phyloP scores from a whole-genome alignment of 441 rosid genomes.

The Macaranga tanarius region DNA sequence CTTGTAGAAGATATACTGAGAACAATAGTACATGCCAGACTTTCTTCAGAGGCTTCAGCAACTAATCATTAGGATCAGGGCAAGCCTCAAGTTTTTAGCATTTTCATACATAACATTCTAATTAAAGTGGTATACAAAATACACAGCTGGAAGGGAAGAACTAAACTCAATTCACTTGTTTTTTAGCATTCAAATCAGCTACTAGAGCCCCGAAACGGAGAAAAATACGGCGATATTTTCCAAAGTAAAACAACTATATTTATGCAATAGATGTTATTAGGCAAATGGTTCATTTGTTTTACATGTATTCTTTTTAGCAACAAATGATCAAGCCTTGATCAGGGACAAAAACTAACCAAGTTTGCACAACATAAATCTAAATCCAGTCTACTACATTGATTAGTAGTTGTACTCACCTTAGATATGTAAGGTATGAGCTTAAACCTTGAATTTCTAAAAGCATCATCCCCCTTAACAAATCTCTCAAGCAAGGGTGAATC shows the following conservation, averaged over 20 bases:
- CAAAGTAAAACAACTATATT: too few relatives aligned
- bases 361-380: slow-evolving; percentile 4
- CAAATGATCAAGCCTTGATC: not conserved
- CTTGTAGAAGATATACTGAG: not conserved
- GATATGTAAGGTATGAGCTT: slow-evolving; percentile 98
- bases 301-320: not conserved
- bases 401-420: slow-evolving; percentile 51
- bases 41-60: not conserved
- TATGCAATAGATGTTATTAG: too few relatives aligned
- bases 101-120: not conserved
- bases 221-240: not conserved
- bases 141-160: not conserved
- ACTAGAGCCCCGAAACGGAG: not conserved
- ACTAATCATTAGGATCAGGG: not conserved
- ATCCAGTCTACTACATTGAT: slow-evolving; percentile 7
- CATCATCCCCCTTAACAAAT: slow-evolving; percentile 82
- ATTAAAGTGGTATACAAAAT: not conserved
- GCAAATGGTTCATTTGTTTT: too few relatives aligned
- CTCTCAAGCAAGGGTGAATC: slow-evolving; percentile 77
- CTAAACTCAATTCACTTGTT: not conserved
- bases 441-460: slow-evolving; percentile 90
- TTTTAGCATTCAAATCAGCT: not conserved
- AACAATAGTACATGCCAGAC: not conserved
- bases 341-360: not conserved
- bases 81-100: not conserved